Evolutionary conservation across 1,284 basidiomycete genomes (phyloP), one percentile per base, ranked within the genome.

Genomic region (Coniophora puteana): DNA sequence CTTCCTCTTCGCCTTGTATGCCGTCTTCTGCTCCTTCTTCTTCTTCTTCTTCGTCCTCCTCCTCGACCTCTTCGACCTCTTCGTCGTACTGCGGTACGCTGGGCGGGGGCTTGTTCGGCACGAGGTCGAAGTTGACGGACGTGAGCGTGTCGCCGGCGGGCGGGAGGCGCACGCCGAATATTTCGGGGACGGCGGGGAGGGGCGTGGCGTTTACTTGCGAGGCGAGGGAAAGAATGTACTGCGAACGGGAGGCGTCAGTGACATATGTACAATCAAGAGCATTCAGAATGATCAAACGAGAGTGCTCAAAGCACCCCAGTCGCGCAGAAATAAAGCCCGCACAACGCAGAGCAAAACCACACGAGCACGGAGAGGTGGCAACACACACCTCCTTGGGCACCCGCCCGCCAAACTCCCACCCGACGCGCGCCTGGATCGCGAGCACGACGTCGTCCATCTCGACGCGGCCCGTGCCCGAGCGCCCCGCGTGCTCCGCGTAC

Each of bases 341-440:
- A 37, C 29, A 37, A 27, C 26, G 26, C 14, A 27, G 17, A 26
- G 14, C 23, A 24, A 27, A 29, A 41, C 12, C 16, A 11, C 18
- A 27, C 14, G n/a, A n/a, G 10, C 14, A 27, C 10, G n/a, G n/a
- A n/a, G n/a, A n/a, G n/a, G n/a, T n/a, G n/a, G 10, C 10, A 8
- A 21, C 24, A 70, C 76, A 53, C 51, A 96, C 95, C 78, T 98
- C 96, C 66, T 98, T 93, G 0, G 94, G 93, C 16, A 96, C 86
- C 11, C 92, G 78, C 21, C 92, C 90, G 22, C 89, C 92, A 61
- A 95, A 91, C 61, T 93, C 91, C 82, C 93, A 93, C 36, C 94
- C 93, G 12, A 95, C 90, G 40, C 93, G 78, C 20, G 90, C 87
- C 62, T 96, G 93, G 16, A 98, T 89, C 1, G 94, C 93, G 33